These are phyloP conservation scores for Fonsecaea erecta DNA, from an alignment of 2,329 filamentous ascomycete species.

Conservation along the genomic window DNA sequence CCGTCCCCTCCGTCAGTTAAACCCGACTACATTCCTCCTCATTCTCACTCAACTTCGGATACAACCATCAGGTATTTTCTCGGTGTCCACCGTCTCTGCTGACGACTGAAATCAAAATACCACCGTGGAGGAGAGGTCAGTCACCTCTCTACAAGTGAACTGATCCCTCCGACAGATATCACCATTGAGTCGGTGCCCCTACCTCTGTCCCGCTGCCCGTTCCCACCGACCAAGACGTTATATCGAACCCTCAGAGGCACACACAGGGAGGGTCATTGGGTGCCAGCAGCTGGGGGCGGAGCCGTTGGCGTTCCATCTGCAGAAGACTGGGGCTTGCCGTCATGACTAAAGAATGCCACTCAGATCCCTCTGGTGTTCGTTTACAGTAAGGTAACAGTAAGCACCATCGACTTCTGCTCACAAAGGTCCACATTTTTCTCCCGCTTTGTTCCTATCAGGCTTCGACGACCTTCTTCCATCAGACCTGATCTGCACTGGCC, in stretches of 20 bases:
- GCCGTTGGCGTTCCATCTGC: background rate
- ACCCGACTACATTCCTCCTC: background rate
- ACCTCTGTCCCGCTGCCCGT: background rate
- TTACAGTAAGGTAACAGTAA: background rate
- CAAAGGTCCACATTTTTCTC: background rate
- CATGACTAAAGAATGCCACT: background rate
- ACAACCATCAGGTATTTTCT: background rate
- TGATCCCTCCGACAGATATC: background rate
- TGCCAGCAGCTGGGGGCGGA: background rate
- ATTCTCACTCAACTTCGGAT: background rate
- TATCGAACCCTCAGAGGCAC: background rate
- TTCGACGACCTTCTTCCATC: background rate
- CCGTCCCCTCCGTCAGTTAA: background rate
- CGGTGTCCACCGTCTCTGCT: background rate
- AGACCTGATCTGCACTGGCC: background rate
- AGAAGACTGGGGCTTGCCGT: background rate
- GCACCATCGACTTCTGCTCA: background rate
- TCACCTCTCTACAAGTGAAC: background rate
- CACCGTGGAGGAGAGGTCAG: background rate
- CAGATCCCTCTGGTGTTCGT: background rate
- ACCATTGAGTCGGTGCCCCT: background rate
- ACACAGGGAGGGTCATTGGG: background rate
- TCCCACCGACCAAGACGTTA: background rate
- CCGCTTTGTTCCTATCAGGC: constrained; percentile 1
- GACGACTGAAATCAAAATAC: background rate